Conservation (phyloP, 805 yeast genomes). For the Vanderwaltozyma tropicalis region DNA sequence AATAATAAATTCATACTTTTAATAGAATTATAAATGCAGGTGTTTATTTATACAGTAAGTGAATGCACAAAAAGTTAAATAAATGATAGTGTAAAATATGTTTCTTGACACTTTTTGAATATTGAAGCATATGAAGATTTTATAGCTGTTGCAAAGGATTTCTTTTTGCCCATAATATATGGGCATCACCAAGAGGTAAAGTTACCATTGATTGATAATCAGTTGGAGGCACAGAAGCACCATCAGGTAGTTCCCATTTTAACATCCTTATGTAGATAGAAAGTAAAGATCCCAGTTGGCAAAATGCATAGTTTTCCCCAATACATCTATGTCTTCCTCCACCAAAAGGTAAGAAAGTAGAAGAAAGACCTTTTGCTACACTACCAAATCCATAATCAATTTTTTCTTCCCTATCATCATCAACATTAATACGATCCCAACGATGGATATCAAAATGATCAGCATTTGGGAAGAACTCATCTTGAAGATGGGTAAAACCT, state of each 20-base stretch:
- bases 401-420: constrained; percentile 27
- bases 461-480: constrained; percentile 71
- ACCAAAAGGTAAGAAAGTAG: constrained; percentile 96
- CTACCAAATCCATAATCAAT: constrained; percentile 97
- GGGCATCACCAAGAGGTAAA: constrained; percentile 71
- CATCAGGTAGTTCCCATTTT: constrained; percentile 61
- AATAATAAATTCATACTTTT: too few species aligned
- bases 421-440: constrained; percentile 45
- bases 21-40: too few species aligned
- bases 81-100: too few species aligned
- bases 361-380: constrained; percentile 88
- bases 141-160: background rate
- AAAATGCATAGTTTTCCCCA: constrained; percentile 96
- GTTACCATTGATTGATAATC: constrained; percentile 91
- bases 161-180: constrained; percentile 64
- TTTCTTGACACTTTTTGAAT: too few species aligned
- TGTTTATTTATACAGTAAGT: too few species aligned
- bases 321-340: constrained; percentile 99
- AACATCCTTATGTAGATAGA: constrained; percentile 63
- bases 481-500: constrained; percentile 76
- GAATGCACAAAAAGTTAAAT: too few species aligned
- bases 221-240: constrained; percentile 48
- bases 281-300: constrained; percentile 81
- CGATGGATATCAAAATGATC: constrained; percentile 70
- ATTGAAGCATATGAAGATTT: too few species aligned